phyloP scores from a whole-genome alignment of 179 eudicot genomes.

The Vitellaria paradoxa region DNA sequence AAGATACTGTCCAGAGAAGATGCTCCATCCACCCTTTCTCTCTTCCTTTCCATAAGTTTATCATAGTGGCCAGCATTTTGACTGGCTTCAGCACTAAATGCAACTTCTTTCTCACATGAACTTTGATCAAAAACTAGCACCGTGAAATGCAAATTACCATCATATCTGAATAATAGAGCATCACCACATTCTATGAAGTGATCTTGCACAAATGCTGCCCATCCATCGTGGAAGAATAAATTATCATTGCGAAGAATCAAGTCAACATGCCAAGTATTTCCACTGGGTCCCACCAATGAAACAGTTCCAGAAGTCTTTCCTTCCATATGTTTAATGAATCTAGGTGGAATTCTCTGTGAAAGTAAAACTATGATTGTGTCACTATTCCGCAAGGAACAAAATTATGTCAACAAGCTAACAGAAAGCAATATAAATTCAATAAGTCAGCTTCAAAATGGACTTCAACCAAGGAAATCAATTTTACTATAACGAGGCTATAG shows the following conservation, averaged over 20 bases:
- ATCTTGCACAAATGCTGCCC: slow-evolving; percentile 74
- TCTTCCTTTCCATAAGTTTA: slow-evolving; percentile 37
- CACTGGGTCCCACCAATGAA: slow-evolving; percentile 77
- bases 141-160: slow-evolving; percentile 62
- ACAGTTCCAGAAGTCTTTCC: slow-evolving; percentile 46
- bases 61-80: slow-evolving; percentile 31
- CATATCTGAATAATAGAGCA: slow-evolving; percentile 72
- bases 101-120: slow-evolving; percentile 86
- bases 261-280: slow-evolving; percentile 63
- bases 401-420: slow-evolving; percentile 1
- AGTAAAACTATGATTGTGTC: background rate
- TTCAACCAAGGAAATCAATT: background rate
- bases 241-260: slow-evolving; percentile 43
- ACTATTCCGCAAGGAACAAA: background rate
- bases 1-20: slow-evolving; percentile 21
- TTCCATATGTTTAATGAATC: slow-evolving; percentile 56
- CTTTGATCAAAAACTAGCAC: slow-evolving; percentile 77
- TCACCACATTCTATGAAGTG: slow-evolving; percentile 71
- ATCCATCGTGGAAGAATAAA: slow-evolving; percentile 63
- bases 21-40: slow-evolving; percentile 42
- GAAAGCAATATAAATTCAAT: background rate
- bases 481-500: no score
- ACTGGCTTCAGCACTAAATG: slow-evolving; percentile 62
- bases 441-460: background rate
- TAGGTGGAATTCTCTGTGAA: slow-evolving; percentile 66